Base-by-base conservation (phyloP, 345 rosid genomes). In the Anastatica hierochuntica region DNA sequence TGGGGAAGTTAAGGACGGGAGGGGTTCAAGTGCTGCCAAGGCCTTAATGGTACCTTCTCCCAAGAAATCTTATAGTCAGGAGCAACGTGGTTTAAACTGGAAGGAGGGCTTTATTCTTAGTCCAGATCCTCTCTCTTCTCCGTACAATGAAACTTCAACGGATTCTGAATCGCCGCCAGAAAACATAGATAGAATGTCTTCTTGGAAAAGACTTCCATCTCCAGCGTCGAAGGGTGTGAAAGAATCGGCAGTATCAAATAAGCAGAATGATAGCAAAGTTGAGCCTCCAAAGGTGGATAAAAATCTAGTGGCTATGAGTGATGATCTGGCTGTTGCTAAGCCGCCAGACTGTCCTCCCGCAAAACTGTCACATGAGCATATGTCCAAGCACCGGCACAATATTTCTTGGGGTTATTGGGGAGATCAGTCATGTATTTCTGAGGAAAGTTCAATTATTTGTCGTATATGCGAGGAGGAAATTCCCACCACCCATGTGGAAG, bases 401-500 rank as follows among this genome's bases (percentile, higher is more conserved):
- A 55, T 57, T 63, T 88, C 97, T 73, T 94, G 97, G 99, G 95
- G 99, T 76, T 59, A 82, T 60, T 88, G 99, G 95, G 89, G 85
- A 29, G 94, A 88, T 46, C 95, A 79, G 42, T 79, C 76, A 33
- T 74, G 57, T 69, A 42, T 67, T 58, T 61, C 79, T 19, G 97
- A 88, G 43, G 99, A 88, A 43, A 76, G 69, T 68, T 83, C 95
- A 60, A 94, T 94, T 47, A 88, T 94, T 60, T 94, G 99, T 51
- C 90, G 99, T 52, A 94, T 94, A 66, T 94, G 99, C 36, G 97
- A 85, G 76, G 97, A 88, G 79, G 97, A 88, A 69, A 94, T 94
- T 66, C 84, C 82, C 33, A 94, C 99, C 31, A 74, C 72, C 51
- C 72, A 77, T 50, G 96, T 94, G 26, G 99, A 94, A 77, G 99